phyloP scores from a whole-genome alignment of 169 alveolate species.

The Plasmodium ovale region DNA sequence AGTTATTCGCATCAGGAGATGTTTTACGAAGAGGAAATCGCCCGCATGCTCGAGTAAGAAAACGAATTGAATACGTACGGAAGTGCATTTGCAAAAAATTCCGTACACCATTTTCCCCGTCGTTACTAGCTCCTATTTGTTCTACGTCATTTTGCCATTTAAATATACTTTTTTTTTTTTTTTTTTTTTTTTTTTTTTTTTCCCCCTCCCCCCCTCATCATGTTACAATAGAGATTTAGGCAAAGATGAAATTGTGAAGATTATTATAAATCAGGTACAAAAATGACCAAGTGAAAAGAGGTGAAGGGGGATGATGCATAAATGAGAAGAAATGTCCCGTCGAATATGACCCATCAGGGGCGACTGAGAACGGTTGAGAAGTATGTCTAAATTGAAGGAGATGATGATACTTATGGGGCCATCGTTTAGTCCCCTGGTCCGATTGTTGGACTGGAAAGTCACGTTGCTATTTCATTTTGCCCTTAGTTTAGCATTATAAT shows the following conservation, averaged over 20 bases:
- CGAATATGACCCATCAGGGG: too few species aligned
- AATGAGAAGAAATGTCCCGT: background rate
- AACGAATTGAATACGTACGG: too few species aligned
- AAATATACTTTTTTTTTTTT: background rate
- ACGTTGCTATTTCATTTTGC: too few species aligned
- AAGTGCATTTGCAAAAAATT: background rate
- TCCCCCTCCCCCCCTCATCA: too few species aligned
- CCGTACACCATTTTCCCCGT: background rate
- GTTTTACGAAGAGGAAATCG: constrained; percentile 45
- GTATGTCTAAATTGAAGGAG: too few species aligned
- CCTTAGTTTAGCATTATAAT: too few species aligned
- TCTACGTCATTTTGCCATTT: background rate
- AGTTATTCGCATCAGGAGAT: constrained; percentile 58
- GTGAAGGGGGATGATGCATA: background rate
- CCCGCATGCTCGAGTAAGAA: constrained; percentile 47
- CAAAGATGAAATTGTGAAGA: constrained; percentile 36
- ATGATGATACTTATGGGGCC: too few species aligned
- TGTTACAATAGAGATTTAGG: constrained; percentile 41
- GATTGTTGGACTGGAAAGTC: too few species aligned
- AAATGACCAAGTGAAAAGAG: too few species aligned
- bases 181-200: constrained; percentile 7
- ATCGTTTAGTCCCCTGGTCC: too few species aligned
- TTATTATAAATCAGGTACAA: constrained; percentile 33
- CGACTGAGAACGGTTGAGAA: too few species aligned
- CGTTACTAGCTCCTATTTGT: background rate